Evolutionary conservation across 257 asterid genomes (phyloP).

Genomic region (Fraxinus cuspidata): DNA sequence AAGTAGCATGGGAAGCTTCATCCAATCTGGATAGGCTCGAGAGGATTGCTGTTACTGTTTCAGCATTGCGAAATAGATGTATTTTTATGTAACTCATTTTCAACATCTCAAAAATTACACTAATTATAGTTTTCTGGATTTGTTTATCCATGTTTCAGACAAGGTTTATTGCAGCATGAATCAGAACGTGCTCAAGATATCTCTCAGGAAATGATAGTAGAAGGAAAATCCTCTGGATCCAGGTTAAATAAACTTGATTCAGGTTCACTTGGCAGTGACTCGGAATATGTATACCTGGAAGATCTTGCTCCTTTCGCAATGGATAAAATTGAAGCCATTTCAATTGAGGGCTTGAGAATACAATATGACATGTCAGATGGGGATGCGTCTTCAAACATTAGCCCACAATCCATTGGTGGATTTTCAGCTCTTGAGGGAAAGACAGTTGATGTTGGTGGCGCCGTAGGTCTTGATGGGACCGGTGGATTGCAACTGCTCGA

Average conservation of each 20-base stretch:
- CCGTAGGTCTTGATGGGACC: conserved; percentile 82
- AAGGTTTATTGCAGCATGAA: conserved; percentile 43
- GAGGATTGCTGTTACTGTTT: conserved; percentile 47
- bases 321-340: conserved; percentile 72
- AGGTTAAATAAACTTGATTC: conserved; percentile 21
- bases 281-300: conserved; percentile 74
- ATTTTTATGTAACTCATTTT: conserved; percentile 6
- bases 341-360: conserved; percentile 64
- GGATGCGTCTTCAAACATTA: conserved; percentile 69
- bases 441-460: conserved; percentile 45
- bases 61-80: not conserved
- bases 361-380: conserved; percentile 80
- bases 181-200: conserved; percentile 30
- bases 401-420: conserved; percentile 62
- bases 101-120: conserved; percentile 2
- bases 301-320: conserved; percentile 96
- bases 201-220: conserved; percentile 31
- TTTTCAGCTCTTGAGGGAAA: conserved; percentile 78
- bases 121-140: conserved; percentile 14
- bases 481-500: conserved; percentile 83
- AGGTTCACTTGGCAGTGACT: conserved; percentile 38
- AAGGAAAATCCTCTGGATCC: conserved; percentile 30
- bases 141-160: conserved; percentile 46
- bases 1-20: conserved; percentile 75
- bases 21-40: conserved; percentile 62